Percentiles rank a stretch among this genome's conserved stretches.
Evolutionary conservation across 2,329 filamentous ascomycete species (phyloP).

Genomic region (Fusarium sp.): DNA sequence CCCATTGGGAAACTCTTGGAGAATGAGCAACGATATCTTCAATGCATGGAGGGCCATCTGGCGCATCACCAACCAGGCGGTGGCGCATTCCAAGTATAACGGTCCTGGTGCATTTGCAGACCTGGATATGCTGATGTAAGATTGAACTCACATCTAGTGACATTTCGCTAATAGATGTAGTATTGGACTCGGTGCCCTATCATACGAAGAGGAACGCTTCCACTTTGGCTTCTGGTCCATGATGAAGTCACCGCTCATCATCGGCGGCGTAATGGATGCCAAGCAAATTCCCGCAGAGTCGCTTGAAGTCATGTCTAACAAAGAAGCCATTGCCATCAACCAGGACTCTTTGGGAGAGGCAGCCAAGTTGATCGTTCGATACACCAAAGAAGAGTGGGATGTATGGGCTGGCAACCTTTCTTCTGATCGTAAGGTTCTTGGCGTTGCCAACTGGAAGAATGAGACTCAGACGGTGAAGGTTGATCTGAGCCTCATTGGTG

Average conservation of each 20-base stretch:
- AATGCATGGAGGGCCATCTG: conserved; percentile 65
- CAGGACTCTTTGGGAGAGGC: conserved; percentile 67
- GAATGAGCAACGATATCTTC: conserved; percentile 68
- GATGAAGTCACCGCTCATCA: conserved; percentile 63
- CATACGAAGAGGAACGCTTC: conserved; percentile 62
- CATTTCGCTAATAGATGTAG: conserved; percentile 40
- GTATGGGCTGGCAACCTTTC: conserved; percentile 65
- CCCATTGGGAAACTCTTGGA: conserved; percentile 61
- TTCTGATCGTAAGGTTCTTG: conserved; percentile 58
- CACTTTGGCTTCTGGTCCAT: conserved; percentile 68
- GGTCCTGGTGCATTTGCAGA: conserved; percentile 63
- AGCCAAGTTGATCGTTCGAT: conserved; percentile 62
- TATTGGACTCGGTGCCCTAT: conserved; percentile 62
- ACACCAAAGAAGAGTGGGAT: conserved; percentile 64
- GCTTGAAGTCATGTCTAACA: conserved; percentile 61
- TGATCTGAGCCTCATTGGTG: conserved; percentile 56
- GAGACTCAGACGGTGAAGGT: conserved; percentile 58
- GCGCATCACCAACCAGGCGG: conserved; percentile 65
- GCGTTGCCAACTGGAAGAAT: conserved; percentile 64
- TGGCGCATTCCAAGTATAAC: conserved; percentile 61
- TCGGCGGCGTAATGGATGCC: conserved; percentile 60
- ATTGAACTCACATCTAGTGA: accelerated
- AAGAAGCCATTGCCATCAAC: conserved; percentile 69
- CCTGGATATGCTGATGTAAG: conserved; percentile 65
- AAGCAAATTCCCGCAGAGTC: conserved; percentile 56